These are phyloP conservation scores for Corniculantispora saksenae DNA, from an alignment of 2,329 filamentous ascomycete genomes.

Conservation along the genomic window DNA sequence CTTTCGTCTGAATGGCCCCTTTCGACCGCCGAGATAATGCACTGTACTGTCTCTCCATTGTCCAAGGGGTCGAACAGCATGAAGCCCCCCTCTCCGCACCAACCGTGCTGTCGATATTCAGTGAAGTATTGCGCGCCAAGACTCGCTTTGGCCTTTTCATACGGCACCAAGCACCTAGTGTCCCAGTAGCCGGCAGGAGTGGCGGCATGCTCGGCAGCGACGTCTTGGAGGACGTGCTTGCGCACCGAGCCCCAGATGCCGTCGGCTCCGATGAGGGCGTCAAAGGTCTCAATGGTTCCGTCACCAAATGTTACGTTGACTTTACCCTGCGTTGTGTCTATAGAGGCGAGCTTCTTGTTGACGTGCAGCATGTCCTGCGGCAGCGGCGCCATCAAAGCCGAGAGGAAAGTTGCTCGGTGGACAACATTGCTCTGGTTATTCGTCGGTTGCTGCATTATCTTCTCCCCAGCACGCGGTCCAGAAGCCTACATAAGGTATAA, in stretches of 20 bases:
- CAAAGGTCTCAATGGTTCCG: constrained; percentile 20
- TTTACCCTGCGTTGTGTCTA: constrained; percentile 9
- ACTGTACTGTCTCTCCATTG: constrained; percentile 10
- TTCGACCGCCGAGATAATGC: constrained; percentile 5
- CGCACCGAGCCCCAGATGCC: constrained; percentile 26
- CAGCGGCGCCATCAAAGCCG: constrained; percentile 24
- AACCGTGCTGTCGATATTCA: constrained; percentile 1
- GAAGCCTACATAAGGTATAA: not conserved
- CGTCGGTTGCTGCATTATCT: not conserved
- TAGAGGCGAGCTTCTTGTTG: constrained; percentile 21
- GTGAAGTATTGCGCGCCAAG: constrained; percentile 9
- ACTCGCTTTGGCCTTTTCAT: not conserved
- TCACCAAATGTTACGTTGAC: constrained; percentile 11
- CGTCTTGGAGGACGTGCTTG: constrained; percentile 22
- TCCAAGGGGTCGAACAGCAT: constrained; percentile 10
- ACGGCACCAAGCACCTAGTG: constrained; percentile 4
- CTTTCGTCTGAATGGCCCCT: not conserved
- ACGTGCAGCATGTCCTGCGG: constrained; percentile 19
- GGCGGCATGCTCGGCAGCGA: not conserved
- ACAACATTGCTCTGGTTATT: constrained; percentile 19
- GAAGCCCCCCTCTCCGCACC: constrained; percentile 2
- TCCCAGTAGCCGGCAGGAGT: constrained; percentile 8
- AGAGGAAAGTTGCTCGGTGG: constrained; percentile 26
- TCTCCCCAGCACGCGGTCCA: not conserved
- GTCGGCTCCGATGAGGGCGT: constrained; percentile 28